phyloP scores from a whole-genome alignment of 2,329 filamentous ascomycete genomes.

The Monosporascus sp. region DNA sequence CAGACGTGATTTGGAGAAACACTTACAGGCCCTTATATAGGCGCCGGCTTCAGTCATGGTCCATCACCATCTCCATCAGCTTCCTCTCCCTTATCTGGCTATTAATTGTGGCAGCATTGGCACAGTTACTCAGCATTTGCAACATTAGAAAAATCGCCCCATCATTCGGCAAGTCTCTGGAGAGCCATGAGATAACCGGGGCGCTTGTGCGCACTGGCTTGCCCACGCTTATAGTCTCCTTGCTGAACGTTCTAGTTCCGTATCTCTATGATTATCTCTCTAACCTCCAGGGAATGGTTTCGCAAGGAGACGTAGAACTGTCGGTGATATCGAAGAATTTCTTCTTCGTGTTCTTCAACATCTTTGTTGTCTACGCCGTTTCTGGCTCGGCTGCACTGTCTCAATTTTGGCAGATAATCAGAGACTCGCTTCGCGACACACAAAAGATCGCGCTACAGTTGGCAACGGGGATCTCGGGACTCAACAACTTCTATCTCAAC shows the following conservation, averaged over 20 bases:
- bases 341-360: constrained; percentile 99
- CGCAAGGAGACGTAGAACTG: constrained; percentile 87
- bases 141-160: constrained; percentile 72
- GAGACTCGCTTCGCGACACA: constrained; percentile 71
- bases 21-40: constrained; percentile 74
- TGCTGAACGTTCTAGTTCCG: constrained; percentile 84
- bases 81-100: constrained; percentile 86
- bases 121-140: constrained; percentile 73
- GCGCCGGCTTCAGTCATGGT: constrained; percentile 75
- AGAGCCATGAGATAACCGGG: constrained; percentile 61
- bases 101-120: constrained; percentile 71
- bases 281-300: constrained; percentile 89
- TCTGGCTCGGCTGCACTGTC: constrained; percentile 69
- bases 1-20: constrained; percentile 92
- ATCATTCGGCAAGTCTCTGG: constrained; percentile 59
- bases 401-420: constrained; percentile 66
- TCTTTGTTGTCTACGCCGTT: constrained; percentile 90
- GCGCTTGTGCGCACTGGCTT: constrained; percentile 82
- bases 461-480: constrained; percentile 65
- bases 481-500: constrained; percentile 85
- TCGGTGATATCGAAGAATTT: constrained; percentile 98
- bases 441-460: constrained; percentile 70
- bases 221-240: constrained; percentile 76
- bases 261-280: constrained; percentile 94
- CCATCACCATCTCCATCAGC: constrained; percentile 75